These are phyloP conservation scores for Euphrasia confusa DNA, from an alignment of 257 asterid species.

Conservation along the genomic window DNA sequence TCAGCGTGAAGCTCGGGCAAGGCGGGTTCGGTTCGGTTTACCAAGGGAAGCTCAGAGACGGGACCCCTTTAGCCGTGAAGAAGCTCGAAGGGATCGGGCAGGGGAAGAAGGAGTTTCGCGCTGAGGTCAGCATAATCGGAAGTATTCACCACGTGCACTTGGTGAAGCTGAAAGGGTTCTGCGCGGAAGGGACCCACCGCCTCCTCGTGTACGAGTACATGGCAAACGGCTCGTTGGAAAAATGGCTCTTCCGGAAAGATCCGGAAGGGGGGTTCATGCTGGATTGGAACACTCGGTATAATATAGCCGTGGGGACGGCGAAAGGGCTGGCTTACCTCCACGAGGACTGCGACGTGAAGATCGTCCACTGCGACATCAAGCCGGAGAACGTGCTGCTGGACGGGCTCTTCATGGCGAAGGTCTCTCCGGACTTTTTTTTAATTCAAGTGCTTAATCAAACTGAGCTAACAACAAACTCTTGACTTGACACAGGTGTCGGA, in stretches of 20 bases:
- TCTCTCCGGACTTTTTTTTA: slow-evolving; percentile 23
- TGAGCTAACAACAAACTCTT: too few species aligned
- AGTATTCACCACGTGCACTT: slow-evolving; percentile 90
- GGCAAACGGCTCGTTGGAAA: slow-evolving; percentile 85
- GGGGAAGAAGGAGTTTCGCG: slow-evolving; percentile 96
- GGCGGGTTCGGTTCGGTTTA: slow-evolving; percentile 99
- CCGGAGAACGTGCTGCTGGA: slow-evolving; percentile 89
- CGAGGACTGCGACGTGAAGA: slow-evolving; percentile 80
- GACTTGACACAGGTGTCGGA: slow-evolving; percentile 84
- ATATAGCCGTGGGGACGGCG: slow-evolving; percentile 78
- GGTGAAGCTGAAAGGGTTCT: slow-evolving; percentile 80
- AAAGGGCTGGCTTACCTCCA: slow-evolving; percentile 85
- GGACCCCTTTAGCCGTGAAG: slow-evolving; percentile 73
- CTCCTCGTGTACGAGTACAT: slow-evolving; percentile 87
- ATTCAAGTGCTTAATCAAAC: too few species aligned
- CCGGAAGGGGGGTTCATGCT: slow-evolving; percentile 49
- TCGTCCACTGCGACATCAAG: slow-evolving; percentile 81
- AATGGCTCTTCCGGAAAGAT: slow-evolving; percentile 73
- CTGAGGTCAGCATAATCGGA: slow-evolving; percentile 95
- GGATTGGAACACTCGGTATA: slow-evolving; percentile 73
- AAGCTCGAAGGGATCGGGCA: slow-evolving; percentile 89
- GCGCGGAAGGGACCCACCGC: slow-evolving; percentile 86
- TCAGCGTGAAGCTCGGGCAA: slow-evolving; percentile 77
- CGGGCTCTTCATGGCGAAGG: slow-evolving; percentile 64
- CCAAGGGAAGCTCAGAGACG: slow-evolving; percentile 69